Percentiles rank a stretch among this genome's conserved stretches.
phyloP scores from a whole-genome alignment of 371 early-diverging fungal genomes.

The Saksenaea vasiformis region DNA sequence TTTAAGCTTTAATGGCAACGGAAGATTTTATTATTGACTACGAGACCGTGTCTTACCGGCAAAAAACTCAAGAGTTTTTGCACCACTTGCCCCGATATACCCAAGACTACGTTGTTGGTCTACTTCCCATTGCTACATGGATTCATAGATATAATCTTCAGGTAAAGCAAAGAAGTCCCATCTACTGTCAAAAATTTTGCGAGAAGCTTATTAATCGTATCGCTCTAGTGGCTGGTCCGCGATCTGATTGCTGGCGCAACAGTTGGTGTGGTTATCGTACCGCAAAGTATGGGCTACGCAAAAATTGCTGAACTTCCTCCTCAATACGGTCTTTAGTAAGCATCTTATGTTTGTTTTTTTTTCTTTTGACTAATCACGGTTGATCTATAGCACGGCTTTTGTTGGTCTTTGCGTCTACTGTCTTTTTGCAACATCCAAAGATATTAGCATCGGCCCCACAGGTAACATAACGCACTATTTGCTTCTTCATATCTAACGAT shows the following conservation, averaged over 20 bases:
- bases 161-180: constrained; percentile 6
- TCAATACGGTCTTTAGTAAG: constrained; percentile 86
- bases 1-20: not conserved
- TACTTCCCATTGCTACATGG: constrained; percentile 75
- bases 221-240: constrained; percentile 68
- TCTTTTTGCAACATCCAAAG: constrained; percentile 83
- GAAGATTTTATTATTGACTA: constrained; percentile 42
- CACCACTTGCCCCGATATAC: constrained; percentile 29
- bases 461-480: constrained; percentile 19
- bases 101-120: constrained; percentile 30
- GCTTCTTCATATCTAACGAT: not conserved
- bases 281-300: constrained; percentile 87
- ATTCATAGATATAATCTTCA: constrained; percentile 68
- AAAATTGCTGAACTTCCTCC: constrained; percentile 80
- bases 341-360: not conserved
- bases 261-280: constrained; percentile 83
- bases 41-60: constrained; percentile 21
- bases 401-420: constrained; percentile 79
- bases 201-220: not conserved
- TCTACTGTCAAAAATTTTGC: not conserved
- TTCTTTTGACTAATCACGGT: not conserved
- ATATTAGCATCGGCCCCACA: constrained; percentile 87
- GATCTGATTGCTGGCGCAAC: constrained; percentile 88
- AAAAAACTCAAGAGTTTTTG: constrained; percentile 25
- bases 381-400: constrained; percentile 51